These are phyloP conservation scores for Aethionema arabicum DNA, from an alignment of 345 rosid species.

Conservation along the genomic window DNA sequence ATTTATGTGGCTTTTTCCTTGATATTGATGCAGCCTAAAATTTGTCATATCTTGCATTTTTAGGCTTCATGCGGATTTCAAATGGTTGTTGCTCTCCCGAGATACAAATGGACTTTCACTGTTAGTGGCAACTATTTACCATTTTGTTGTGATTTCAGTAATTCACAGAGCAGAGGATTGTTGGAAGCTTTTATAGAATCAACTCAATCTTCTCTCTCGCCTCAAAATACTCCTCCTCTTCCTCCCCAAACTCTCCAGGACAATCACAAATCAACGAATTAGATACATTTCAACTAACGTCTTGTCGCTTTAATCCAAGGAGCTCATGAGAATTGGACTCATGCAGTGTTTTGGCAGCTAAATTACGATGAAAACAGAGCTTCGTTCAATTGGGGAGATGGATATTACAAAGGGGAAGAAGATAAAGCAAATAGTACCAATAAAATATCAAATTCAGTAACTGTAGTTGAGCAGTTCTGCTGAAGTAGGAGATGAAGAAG, in stretches of 20 bases:
- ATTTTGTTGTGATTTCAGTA: no score
- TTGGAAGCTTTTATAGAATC: conserved; percentile 85
- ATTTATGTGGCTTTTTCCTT: no score
- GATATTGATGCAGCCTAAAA: no score
- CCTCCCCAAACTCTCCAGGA: conserved; percentile 37
- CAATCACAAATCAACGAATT: conserved; percentile 46
- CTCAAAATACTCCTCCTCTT: no score
- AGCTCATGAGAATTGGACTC: conserved; percentile 72
- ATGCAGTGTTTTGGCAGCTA: conserved; percentile 95
- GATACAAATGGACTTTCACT: no score
- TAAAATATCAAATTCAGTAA: conserved; percentile 29
- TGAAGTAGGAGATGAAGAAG: conserved; percentile 84
- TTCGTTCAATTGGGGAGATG: conserved; percentile 86
- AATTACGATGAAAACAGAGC: conserved; percentile 49
- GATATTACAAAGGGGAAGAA: conserved; percentile 87
- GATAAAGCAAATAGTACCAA: conserved; percentile 48
- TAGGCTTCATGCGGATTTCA: no score
- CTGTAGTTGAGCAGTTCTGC: conserved; percentile 35
- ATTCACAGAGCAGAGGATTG: no score
- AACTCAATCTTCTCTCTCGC: conserved; percentile 67
- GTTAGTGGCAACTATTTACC: no score
- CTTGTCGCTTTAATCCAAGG: conserved; percentile 80
- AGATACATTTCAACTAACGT: conserved; percentile 82
- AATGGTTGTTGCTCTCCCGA: no score
- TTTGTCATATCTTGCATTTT: no score